These are phyloP conservation scores for Sporisorium graminicola DNA, from an alignment of 1,284 basidiomycete genomes.

Conservation along the genomic window DNA sequence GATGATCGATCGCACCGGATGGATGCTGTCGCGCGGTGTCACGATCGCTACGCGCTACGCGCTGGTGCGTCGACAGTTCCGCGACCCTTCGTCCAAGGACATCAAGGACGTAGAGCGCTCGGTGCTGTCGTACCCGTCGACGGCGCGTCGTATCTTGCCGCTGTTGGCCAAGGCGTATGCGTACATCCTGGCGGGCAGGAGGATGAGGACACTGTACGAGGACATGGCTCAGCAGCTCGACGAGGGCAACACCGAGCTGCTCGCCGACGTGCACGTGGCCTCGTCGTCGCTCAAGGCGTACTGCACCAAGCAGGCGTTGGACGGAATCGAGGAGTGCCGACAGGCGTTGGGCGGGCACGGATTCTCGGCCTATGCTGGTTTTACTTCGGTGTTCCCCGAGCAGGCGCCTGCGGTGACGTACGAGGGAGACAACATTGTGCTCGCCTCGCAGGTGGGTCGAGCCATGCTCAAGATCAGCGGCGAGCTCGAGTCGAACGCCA, in stretches of 20 bases:
- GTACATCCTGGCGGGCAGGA: slow-evolving; percentile 66
- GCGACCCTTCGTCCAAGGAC: slow-evolving; percentile 63
- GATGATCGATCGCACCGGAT: slow-evolving; percentile 77
- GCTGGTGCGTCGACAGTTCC: slow-evolving; percentile 78
- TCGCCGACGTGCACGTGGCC: slow-evolving; percentile 70
- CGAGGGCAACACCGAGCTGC: slow-evolving; percentile 68
- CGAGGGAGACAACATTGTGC: slow-evolving; percentile 68
- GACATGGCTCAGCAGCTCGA: slow-evolving; percentile 66
- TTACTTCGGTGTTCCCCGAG: slow-evolving; percentile 61
- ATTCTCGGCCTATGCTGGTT: slow-evolving; percentile 67
- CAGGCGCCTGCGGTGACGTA: slow-evolving; percentile 68
- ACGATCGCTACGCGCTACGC: slow-evolving; percentile 82
- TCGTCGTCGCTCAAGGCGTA: slow-evolving; percentile 69
- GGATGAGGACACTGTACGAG: slow-evolving; percentile 69
- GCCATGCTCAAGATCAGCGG: slow-evolving; percentile 63
- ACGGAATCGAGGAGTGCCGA: slow-evolving; percentile 70
- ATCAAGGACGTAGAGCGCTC: slow-evolving; percentile 70
- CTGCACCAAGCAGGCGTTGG: slow-evolving; percentile 69
- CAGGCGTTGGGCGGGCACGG: slow-evolving; percentile 70
- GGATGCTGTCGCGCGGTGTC: slow-evolving; percentile 76
- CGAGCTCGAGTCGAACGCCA: slow-evolving; percentile 48
- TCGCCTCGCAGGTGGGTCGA: slow-evolving; percentile 61
- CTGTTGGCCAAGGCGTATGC: slow-evolving; percentile 70
- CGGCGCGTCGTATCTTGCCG: slow-evolving; percentile 69
- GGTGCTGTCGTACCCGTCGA: slow-evolving; percentile 70